Conservation (phyloP, 2,329 filamentous ascomycete species). For the Pestalotiopsis sp. region DNA sequence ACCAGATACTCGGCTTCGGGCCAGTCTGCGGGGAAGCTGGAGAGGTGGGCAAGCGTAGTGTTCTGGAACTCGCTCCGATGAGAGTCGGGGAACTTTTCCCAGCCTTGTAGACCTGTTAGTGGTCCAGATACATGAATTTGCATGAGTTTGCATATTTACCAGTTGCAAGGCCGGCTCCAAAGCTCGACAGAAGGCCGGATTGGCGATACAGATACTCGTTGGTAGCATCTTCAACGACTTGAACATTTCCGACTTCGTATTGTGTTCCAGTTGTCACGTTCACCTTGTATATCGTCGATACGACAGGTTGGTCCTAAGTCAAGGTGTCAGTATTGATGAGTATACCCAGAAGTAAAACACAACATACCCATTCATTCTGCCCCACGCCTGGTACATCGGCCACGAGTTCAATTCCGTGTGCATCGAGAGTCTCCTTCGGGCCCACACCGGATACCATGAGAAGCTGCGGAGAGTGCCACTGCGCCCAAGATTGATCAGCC, state of each 20-base stretch:
- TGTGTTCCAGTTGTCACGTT: no score
- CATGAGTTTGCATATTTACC: conserved; percentile 10
- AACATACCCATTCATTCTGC: conserved; percentile 4
- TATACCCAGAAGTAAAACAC: no score
- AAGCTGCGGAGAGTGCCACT: conserved; percentile 14
- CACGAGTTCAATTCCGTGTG: conserved; percentile 9
- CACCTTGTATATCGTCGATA: no score
- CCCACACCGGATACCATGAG: conserved; percentile 32
- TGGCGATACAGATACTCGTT: no score
- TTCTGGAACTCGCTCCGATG: conserved; percentile 16
- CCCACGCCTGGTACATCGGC: conserved; percentile 14
- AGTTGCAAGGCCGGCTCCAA: conserved; percentile 12
- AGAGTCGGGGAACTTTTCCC: conserved; percentile 24
- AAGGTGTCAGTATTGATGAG: no score
- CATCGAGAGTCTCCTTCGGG: conserved; percentile 16
- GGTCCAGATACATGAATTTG: no score
- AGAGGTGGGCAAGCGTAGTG: conserved; percentile 43
- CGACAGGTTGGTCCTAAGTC: no score
- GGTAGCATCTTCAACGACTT: no score
- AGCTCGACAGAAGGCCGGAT: no score
- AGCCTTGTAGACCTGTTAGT: neutral
- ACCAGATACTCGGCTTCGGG: conserved; percentile 15
- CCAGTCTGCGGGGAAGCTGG: conserved; percentile 44
- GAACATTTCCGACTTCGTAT: no score
- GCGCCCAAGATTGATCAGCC: no score